Conservation (phyloP, 129 eudicot species). For the Helianthus annuus region HanXRQr2.0-SUNRISE NC_035439.2:94547709-94548208, state of each 20-base stretch:
- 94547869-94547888: slow-evolving; percentile 51
- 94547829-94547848: slow-evolving; percentile 45
- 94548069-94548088: slow-evolving; percentile 24
- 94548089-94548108: slow-evolving; percentile 42
- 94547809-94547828: slow-evolving; percentile 44
- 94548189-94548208: slow-evolving; percentile 23
- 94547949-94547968: slow-evolving; percentile 37
- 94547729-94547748: slow-evolving; percentile 37
- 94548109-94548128: slow-evolving; percentile 61
- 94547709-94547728: slow-evolving; percentile 27
- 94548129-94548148: slow-evolving; percentile 29
- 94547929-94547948: slow-evolving; percentile 40
- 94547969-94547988: slow-evolving; percentile 31
- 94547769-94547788: slow-evolving; percentile 41
- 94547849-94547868: slow-evolving; percentile 30
- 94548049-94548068: slow-evolving; percentile 29
- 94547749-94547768: slow-evolving; percentile 41
- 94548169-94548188: slow-evolving; percentile 26
- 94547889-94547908: slow-evolving; percentile 41
- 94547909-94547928: slow-evolving; percentile 32
- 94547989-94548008: slow-evolving; percentile 40
- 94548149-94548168: slow-evolving; percentile 49
- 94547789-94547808: slow-evolving; percentile 27
- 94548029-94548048: slow-evolving; percentile 24
- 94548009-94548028: slow-evolving; percentile 41